Evolutionary conservation across 805 yeast genomes (phyloP), one percentile per base, ranked within the genome.

Genomic region (Candida boleticola): DNA sequence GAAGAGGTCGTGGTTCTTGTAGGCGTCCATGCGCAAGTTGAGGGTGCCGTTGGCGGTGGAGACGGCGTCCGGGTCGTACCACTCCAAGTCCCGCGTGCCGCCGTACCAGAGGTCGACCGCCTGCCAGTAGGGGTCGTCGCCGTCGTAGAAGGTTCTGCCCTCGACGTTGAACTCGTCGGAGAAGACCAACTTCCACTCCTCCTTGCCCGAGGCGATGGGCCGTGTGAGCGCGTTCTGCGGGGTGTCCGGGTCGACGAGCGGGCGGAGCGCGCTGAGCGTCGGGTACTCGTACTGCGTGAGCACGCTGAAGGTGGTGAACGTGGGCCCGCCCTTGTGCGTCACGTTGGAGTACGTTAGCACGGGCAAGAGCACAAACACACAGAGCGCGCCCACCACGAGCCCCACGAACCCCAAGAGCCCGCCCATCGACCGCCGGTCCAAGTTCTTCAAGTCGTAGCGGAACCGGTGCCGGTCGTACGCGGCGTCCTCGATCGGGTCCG

Each of bases 401-500:
- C 73, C 45, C 4, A 84, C 29, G 26, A 89, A 51, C 18, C 89
- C 88, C n/a, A 77, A 31, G 33, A 83, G 57, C 2, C 89, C 90
- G 43, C 78, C 74, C 7, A 73, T 53, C 0, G 89, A 79, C 50
- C 81, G 69, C 53, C 61, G 75, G 58, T 83, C 89, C 79, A 84
- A 71, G 53, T 74, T 58, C 61, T 80, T 84, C 47, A 85, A 61
- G 63, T 85, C 93, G 41, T 79, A 57, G 43, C 67, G 52, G 54
- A 85, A 79, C 52, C 89, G 68, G 57, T 82, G 78, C 47, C 79
- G 83, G 52, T 89, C 95, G 54, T 83, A 80, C 45, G 82, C 79
- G 20, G 95, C 96, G 60, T 93, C 99, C 36, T 81, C 85, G 29
- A 89, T 83, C 7, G 97, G 97, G 61, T 92, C 97, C 1, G 98